Conservation (phyloP, 345 rosid genomes). For the Pistacia vera region DNA sequence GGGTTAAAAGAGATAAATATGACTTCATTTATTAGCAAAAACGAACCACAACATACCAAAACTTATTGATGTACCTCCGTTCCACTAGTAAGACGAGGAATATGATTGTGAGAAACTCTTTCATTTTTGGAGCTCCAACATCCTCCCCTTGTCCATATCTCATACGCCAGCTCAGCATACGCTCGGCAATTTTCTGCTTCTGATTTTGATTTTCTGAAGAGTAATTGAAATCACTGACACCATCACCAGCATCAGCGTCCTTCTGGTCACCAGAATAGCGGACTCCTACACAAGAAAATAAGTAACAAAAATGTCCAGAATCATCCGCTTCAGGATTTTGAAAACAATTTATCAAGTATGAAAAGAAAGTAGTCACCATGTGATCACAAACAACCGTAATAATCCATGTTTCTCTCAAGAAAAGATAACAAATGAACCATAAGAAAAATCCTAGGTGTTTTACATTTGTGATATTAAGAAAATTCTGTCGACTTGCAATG, state of each 20-base stretch:
- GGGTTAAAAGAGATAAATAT: conserved; percentile 17
- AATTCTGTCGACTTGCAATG: neutral
- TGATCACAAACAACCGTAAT: neutral
- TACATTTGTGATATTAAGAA: neutral
- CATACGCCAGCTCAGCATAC: conserved; percentile 91
- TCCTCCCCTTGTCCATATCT: conserved; percentile 72
- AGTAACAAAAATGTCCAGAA: conserved; percentile 4
- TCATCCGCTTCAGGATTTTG: neutral
- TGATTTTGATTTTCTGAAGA: conserved; percentile 58
- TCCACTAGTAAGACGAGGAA: conserved; percentile 81
- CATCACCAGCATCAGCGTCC: conserved; percentile 66
- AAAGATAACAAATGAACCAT: neutral
- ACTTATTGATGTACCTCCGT: conserved; percentile 62
- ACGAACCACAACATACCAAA: conserved; percentile 16
- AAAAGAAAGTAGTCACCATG: neutral
- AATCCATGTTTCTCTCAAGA: neutral
- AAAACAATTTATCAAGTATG: neutral
- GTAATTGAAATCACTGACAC: conserved; percentile 59
- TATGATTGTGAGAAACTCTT: conserved; percentile 78
- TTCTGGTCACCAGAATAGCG: conserved; percentile 83
- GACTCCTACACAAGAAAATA: conserved; percentile 61
- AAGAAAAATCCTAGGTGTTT: neutral
- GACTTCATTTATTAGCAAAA: conserved; percentile 7
- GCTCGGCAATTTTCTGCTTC: conserved; percentile 70
- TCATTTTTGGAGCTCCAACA: conserved; percentile 69